Evolutionary conservation across 306 rosid genomes (phyloP).

Genomic region (Crotalaria pallida): DNA sequence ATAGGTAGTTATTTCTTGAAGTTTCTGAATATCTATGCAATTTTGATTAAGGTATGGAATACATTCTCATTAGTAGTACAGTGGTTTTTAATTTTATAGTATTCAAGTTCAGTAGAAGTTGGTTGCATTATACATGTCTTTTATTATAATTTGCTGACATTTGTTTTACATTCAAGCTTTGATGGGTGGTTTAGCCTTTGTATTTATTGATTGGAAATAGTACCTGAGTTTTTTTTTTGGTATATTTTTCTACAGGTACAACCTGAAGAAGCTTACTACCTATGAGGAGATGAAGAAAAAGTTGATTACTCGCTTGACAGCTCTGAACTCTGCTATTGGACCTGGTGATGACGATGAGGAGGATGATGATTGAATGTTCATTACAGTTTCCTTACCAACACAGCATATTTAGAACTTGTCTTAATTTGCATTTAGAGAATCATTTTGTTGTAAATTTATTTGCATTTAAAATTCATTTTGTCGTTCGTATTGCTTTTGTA

Average conservation of each 20-base stretch:
- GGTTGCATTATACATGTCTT: too few species aligned
- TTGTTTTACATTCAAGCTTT: not conserved
- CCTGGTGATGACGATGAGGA: constrained; percentile 42
- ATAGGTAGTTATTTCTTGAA: not conserved
- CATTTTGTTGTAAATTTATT: not conserved
- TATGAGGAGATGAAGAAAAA: constrained; percentile 57
- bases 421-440: not conserved
- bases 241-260: constrained; percentile 24
- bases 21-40: not conserved
- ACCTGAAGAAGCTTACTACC: constrained; percentile 67
- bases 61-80: too few species aligned
- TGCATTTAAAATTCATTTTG: too few species aligned
- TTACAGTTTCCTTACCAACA: not conserved
- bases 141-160: not conserved
- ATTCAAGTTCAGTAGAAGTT: too few species aligned
- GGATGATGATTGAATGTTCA: constrained; percentile 33
- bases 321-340: constrained; percentile 51
- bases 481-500: too few species aligned
- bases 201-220: not conserved
- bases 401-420: not conserved
- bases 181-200: not conserved
- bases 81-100: too few species aligned
- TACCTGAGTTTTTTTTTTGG: not conserved
- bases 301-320: constrained; percentile 47
- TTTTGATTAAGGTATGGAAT: too few species aligned